A percentile compares a stretch with the other conserved stretches of the same genome.
Evolutionary conservation across 192 early-diverging fungal species (phyloP).

Genomic region (Coemansia interrupta): DNA sequence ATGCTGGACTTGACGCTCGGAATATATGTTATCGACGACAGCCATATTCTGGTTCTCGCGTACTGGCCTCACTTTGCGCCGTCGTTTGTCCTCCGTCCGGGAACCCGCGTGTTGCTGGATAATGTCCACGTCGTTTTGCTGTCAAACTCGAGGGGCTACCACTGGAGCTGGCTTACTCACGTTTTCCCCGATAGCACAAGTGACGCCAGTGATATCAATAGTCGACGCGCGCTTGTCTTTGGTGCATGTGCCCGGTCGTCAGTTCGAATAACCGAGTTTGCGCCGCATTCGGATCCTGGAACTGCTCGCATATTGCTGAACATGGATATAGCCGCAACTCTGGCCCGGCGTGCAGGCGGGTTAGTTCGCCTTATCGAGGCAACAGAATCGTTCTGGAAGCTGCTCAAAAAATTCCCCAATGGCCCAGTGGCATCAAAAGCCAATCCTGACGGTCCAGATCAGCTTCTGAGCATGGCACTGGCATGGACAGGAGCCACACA

Average conservation of each 20-base stretch:
- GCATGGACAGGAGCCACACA: neutral
- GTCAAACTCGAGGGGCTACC: conserved; percentile 23
- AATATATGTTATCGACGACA: conserved; percentile 33
- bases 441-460: neutral
- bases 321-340: neutral
- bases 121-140: conserved; percentile 34
- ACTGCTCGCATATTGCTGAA: neutral
- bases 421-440: conserved; percentile 3
- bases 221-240: conserved; percentile 22
- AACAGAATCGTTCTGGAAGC: conserved; percentile 32
- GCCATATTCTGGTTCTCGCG: conserved; percentile 32
- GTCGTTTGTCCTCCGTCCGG: conserved; percentile 25
- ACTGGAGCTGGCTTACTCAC: conserved; percentile 36
- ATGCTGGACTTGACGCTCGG: conserved; percentile 33
- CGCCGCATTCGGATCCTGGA: neutral
- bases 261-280: conserved; percentile 25
- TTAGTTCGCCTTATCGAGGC: conserved; percentile 34
- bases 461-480: conserved; percentile 20
- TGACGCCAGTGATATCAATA: neutral
- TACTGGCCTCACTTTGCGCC: conserved; percentile 36
- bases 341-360: conserved; percentile 11
- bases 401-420: conserved; percentile 28
- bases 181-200: neutral
- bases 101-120: conserved; percentile 32
- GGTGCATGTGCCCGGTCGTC: conserved; percentile 36